phyloP scores from a whole-genome alignment of 768 basidiomycete species.

The Suillus paluster region DNA sequence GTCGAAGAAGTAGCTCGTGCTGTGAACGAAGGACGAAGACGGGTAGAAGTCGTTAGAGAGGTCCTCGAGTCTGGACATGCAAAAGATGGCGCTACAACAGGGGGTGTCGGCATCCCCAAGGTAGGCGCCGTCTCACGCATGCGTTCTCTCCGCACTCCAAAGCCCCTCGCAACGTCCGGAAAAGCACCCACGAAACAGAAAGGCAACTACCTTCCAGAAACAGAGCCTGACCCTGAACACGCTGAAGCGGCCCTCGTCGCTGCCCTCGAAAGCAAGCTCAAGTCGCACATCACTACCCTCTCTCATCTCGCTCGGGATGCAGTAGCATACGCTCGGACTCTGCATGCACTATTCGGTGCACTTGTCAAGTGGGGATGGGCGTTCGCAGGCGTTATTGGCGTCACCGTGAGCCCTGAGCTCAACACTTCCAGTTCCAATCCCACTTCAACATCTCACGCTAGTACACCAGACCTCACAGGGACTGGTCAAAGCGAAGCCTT shows the following conservation, averaged over 20 bases:
- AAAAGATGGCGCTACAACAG: slow-evolving; percentile 41
- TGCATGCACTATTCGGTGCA: slow-evolving; percentile 50
- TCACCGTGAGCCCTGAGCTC: slow-evolving; percentile 44
- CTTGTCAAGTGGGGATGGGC: slow-evolving; percentile 65
- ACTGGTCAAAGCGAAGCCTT: slow-evolving; percentile 58
- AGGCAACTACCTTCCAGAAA: slow-evolving; percentile 18
- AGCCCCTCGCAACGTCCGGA: slow-evolving; percentile 23
- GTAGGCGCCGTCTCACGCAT: slow-evolving; percentile 56
- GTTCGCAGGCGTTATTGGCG: slow-evolving; percentile 71
- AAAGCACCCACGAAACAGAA: slow-evolving; percentile 21
- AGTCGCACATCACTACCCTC: slow-evolving; percentile 58
- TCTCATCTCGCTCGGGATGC: slow-evolving; percentile 63
- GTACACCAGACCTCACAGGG: slow-evolving; percentile 19
- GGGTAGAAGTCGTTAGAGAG: slow-evolving; percentile 80
- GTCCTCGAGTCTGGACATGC: slow-evolving; percentile 54
- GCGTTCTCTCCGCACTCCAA: slow-evolving; percentile 50
- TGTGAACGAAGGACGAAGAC: slow-evolving; percentile 78
- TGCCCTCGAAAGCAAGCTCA: slow-evolving; percentile 58
- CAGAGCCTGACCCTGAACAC: slow-evolving; percentile 35
- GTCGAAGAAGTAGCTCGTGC: slow-evolving; percentile 77
- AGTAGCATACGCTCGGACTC: slow-evolving; percentile 64
- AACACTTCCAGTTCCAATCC: not conserved
- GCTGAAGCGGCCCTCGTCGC: slow-evolving; percentile 57
- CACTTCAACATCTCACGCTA: slow-evolving; percentile 16
- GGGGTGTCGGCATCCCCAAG: slow-evolving; percentile 45